Base-by-base conservation (phyloP, 257 asterid genomes). In the Plantago elongata region DNA sequence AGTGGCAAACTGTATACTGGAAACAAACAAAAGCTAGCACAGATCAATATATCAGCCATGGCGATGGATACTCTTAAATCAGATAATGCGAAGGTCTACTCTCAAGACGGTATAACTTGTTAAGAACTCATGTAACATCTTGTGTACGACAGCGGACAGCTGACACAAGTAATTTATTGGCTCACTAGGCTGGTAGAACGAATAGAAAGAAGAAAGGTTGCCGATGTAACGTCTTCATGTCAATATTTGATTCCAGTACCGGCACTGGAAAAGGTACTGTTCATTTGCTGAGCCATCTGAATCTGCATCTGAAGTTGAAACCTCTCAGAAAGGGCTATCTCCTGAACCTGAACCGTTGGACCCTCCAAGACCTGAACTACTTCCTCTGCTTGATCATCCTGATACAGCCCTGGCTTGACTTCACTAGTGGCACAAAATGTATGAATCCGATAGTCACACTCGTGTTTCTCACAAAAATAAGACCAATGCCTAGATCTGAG, bases 401-500 rank as follows among this genome's bases (percentile, higher is more conserved):
- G 82, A 49, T 83, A 76, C 45, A 74, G 52, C 13, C 89, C 85
- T 1, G 77, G 84, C 47, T 78, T 78, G 14, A 86, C 95, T 64
- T 81, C 89, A 14, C 60, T 62, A 6, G 95, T 81, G 1, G 83
- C 85, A 34, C 91, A 86, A 38, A 61, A 82, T 0, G 87, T 79
- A 57, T 86, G 95, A 10, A 71, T 78, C 3, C 78, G 68, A 64
- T 78, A 83, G 37, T 62, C 79, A 40, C 89, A 86, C 58, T 71
- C 77, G 0, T 59, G 50, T 44, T 73, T 38, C 17, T 60, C 56
- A 76, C 95, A 86, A 55, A 27, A 44, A 13, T 78, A 86, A 0
- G 67, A 72, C 95, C 91, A 86, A 34, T 79, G 54, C 66, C 63
- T 79, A 11, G 67, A 15, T 5, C 57, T 71, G 61, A 86, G 0